phyloP scores from a whole-genome alignment of 495 filamentous ascomycete genomes.

The Hypoxylon trugodes region DNA sequence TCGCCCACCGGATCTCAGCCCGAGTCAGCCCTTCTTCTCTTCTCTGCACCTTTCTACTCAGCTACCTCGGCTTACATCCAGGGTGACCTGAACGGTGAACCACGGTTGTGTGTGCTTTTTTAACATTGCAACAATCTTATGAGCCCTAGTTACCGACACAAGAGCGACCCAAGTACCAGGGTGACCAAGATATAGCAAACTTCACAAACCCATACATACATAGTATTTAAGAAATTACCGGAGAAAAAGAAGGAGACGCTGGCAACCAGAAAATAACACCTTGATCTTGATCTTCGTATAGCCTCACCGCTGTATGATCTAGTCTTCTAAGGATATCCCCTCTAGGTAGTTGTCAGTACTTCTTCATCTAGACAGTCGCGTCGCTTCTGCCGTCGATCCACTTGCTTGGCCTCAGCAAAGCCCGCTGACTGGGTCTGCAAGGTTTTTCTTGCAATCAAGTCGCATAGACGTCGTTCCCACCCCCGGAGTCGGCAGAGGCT shows the following conservation, averaged over 20 bases:
- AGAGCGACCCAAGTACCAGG: neutral
- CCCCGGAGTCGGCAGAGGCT: conserved; percentile 12
- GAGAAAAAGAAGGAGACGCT: neutral
- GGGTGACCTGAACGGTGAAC: conserved; percentile 11
- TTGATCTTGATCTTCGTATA: neutral
- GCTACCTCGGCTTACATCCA: conserved; percentile 1
- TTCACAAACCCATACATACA: neutral
- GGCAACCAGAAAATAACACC: conserved; percentile 5
- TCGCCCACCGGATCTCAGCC: conserved; percentile 27
- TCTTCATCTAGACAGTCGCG: conserved; percentile 7
- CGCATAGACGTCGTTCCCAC: conserved; percentile 4
- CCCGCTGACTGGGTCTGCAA: conserved; percentile 7
- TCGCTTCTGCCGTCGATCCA: conserved; percentile 2
- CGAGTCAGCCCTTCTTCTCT: conserved; percentile 23
- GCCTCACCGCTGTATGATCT: conserved; percentile 6
- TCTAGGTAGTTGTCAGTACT: conserved; percentile 8
- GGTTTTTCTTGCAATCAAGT: conserved; percentile 7
- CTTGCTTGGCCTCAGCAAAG: conserved; percentile 7
- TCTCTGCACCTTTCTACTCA: conserved; percentile 16
- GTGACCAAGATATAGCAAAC: conserved; percentile 3
- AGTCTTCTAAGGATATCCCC: no score
- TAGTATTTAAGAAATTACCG: neutral
- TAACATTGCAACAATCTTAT: neutral
- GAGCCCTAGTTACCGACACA: neutral
- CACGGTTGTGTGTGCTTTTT: conserved; percentile 18